Evolutionary conservation across 2,329 filamentous ascomycete species (phyloP).

Genomic region (Verruconis gallopava): DNA sequence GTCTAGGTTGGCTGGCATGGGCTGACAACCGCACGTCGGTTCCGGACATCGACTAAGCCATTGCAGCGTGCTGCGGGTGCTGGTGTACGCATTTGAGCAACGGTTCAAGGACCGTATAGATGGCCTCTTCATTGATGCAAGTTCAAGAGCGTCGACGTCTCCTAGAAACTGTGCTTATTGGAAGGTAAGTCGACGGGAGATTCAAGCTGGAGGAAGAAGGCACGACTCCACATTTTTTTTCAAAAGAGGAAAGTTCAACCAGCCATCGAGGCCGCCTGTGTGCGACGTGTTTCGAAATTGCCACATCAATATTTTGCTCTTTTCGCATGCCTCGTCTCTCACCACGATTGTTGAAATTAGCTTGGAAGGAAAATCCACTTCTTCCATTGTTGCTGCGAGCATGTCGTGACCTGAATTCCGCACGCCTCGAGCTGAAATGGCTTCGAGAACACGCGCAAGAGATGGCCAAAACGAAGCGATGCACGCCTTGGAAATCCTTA

Average conservation of each 20-base stretch:
- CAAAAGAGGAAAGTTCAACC: no score
- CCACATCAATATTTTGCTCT: no score
- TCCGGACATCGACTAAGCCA: slow-evolving; percentile 49
- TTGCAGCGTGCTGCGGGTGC: background rate
- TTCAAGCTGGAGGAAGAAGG: no score
- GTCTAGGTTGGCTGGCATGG: slow-evolving; percentile 50
- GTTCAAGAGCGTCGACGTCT: no score
- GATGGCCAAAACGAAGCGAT: slow-evolving; percentile 8
- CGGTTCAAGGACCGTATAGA: no score
- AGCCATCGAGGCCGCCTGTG: no score
- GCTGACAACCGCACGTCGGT: slow-evolving; percentile 63
- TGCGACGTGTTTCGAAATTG: no score
- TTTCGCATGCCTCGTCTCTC: slow-evolving; percentile 44
- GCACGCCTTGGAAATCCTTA: slow-evolving; percentile 14
- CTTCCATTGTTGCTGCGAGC: slow-evolving; percentile 49
- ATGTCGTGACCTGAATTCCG: slow-evolving; percentile 50
- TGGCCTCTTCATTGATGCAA: no score
- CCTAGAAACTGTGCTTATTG: no score
- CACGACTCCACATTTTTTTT: no score
- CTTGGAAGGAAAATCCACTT: slow-evolving; percentile 40
- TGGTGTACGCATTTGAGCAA: no score
- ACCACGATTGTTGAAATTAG: slow-evolving; percentile 43
- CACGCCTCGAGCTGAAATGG: slow-evolving; percentile 61
- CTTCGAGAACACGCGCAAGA: slow-evolving; percentile 43
- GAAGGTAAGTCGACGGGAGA: no score